phyloP scores from a whole-genome alignment of 1,284 basidiomycete genomes.

The Moniliella sp. region DNA sequence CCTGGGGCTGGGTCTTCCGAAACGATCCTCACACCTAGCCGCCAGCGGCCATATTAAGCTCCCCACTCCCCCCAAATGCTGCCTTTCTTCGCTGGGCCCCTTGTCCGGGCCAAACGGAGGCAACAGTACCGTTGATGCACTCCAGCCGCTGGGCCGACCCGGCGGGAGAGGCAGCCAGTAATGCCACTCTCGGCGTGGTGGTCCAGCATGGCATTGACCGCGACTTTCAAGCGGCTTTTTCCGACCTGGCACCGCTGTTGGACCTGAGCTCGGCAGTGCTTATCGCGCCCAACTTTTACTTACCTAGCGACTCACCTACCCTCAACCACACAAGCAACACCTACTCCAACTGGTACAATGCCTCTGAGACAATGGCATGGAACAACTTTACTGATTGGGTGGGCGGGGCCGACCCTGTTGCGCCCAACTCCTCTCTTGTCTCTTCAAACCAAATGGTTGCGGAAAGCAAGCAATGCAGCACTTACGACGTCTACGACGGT shows the following conservation, averaged over 20 bases:
- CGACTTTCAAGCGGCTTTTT: not conserved
- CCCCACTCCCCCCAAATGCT: not conserved
- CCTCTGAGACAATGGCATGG: not conserved
- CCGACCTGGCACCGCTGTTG: not conserved
- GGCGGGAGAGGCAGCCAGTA: not conserved
- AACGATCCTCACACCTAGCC: too few species aligned
- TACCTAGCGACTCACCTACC: slow-evolving; percentile 1
- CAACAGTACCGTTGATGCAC: not conserved
- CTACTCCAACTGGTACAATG: not conserved
- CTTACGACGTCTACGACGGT: slow-evolving; percentile 1
- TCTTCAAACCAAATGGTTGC: not conserved
- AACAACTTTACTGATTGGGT: slow-evolving; percentile 1
- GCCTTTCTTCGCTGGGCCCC: not conserved
- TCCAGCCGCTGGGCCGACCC: not conserved
- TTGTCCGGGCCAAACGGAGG: not conserved
- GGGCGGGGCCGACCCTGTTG: slow-evolving; percentile 1
- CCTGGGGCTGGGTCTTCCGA: too few species aligned
- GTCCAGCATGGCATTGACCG: slow-evolving; percentile 1
- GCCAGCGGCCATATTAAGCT: too few species aligned
- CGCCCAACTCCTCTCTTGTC: not conserved
- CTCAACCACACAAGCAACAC: not conserved
- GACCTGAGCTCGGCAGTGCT: not conserved
- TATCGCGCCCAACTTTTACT: slow-evolving; percentile 1
- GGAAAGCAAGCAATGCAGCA: not conserved
- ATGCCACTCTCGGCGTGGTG: slow-evolving; percentile 1